phyloP scores from a whole-genome alignment of 495 filamentous ascomycete genomes.

The Penicillium longicatenatum region DNA sequence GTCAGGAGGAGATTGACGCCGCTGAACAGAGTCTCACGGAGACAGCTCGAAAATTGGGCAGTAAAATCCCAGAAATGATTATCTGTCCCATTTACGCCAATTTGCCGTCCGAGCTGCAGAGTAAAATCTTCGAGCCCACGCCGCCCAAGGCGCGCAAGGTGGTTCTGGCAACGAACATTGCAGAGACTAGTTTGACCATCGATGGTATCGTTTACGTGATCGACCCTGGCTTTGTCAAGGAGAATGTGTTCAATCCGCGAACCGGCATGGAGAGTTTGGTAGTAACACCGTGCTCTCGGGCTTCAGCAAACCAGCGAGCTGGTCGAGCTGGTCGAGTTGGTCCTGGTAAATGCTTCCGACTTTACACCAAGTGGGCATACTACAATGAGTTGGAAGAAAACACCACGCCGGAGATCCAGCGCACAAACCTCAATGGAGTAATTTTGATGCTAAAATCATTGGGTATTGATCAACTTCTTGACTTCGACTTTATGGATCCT shows the following conservation, averaged over 20 bases:
- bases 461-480: conserved; percentile 90
- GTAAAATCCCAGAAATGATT: conserved; percentile 81
- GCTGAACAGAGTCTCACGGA: conserved; percentile 80
- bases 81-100: conserved; percentile 90
- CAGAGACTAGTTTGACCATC: conserved; percentile 86
- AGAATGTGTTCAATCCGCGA: conserved; percentile 89
- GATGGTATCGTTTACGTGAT: conserved; percentile 92
- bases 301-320: conserved; percentile 88
- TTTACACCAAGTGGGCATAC: conserved; percentile 95
- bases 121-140: conserved; percentile 89
- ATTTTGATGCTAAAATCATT: conserved; percentile 87
- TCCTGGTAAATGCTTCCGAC: conserved; percentile 90
- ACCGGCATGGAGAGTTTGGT: conserved; percentile 92
- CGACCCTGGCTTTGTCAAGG: conserved; percentile 90
- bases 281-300: conserved; percentile 90
- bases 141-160: conserved; percentile 80
- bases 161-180: conserved; percentile 87
- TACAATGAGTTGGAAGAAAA: conserved; percentile 93
- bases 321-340: conserved; percentile 92
- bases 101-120: conserved; percentile 80
- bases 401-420: conserved; percentile 92
- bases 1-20: conserved; percentile 88
- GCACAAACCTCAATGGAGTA: conserved; percentile 81
- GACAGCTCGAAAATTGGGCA: conserved; percentile 77
- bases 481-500: conserved; percentile 97